A percentile compares a stretch with the other conserved stretches of the same genome.
Conservation (phyloP, 805 yeast genomes). For the Saturnispora sekii region DNA sequence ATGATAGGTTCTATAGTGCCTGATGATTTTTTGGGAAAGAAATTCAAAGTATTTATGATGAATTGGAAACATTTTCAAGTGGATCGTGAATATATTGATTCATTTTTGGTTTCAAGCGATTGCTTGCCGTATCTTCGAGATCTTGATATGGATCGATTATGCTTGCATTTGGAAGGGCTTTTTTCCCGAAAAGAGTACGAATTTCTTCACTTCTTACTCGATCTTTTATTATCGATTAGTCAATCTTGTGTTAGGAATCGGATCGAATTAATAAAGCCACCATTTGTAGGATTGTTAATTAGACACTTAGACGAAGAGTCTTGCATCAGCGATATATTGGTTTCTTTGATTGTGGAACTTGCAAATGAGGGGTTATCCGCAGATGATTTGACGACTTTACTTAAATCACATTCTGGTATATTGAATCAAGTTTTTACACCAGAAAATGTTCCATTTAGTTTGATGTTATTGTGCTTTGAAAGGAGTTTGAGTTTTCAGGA, state of each 20-base stretch:
- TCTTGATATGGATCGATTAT: no score
- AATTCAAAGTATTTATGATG: constrained; percentile 8
- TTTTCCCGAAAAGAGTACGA: no score
- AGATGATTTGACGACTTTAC: neutral
- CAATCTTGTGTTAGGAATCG: neutral
- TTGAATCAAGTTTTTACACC: neutral
- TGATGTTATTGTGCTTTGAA: neutral
- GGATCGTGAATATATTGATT: constrained; percentile 8
- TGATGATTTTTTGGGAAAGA: neutral
- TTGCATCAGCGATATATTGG: neutral
- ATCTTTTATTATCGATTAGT: neutral
- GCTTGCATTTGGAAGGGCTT: neutral
- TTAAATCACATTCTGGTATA: neutral
- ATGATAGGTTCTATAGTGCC: neutral
- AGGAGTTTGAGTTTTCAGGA: constrained; percentile 8
- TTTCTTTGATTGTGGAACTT: neutral
- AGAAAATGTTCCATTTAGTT: neutral
- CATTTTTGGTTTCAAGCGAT: constrained; percentile 11
- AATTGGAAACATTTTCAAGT: constrained; percentile 12
- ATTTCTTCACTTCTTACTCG: neutral
- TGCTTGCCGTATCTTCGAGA: constrained; percentile 6
- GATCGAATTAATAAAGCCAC: neutral
- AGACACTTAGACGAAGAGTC: neutral
- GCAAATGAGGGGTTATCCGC: neutral
- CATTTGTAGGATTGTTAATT: neutral